Evolutionary conservation across 139 green algal species (phyloP).

Genomic region (Chlorella sp.): DNA sequence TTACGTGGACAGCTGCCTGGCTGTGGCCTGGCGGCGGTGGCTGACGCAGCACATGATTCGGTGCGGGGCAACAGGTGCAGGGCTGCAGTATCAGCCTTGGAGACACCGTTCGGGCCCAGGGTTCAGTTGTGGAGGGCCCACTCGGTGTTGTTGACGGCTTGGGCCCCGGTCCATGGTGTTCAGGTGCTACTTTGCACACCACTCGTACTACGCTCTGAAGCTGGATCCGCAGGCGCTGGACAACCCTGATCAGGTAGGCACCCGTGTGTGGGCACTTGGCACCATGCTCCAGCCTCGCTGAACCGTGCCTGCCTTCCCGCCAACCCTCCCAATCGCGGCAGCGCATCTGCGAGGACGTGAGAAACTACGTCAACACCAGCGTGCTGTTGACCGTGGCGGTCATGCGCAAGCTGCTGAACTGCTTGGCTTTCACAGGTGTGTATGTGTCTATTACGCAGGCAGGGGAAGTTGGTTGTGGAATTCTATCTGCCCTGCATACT

Average conservation of each 20-base stretch:
- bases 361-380: constrained; percentile 68
- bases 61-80: not conserved
- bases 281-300: too few species aligned
- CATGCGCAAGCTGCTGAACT: constrained; percentile 83
- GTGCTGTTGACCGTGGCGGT: constrained; percentile 73
- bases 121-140: too few species aligned
- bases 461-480: too few species aligned
- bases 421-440: constrained; percentile 82
- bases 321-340: too few species aligned
- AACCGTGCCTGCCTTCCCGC: too few species aligned
- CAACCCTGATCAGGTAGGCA: constrained; percentile 59
- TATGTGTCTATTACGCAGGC: too few species aligned
- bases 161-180: not conserved
- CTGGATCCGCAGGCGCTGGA: constrained; percentile 46
- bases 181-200: constrained; percentile 64
- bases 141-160: too few species aligned
- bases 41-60: constrained; percentile 47
- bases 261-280: too few species aligned
- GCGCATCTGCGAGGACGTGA: constrained; percentile 93
- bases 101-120: too few species aligned
- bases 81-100: too few species aligned
- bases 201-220: constrained; percentile 62
- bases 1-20: constrained; percentile 66
- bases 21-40: constrained; percentile 73
- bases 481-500: too few species aligned